Base-by-base conservation (phyloP, 148 eudicot genomes). In the Suaeda aralocaspica region DNA sequence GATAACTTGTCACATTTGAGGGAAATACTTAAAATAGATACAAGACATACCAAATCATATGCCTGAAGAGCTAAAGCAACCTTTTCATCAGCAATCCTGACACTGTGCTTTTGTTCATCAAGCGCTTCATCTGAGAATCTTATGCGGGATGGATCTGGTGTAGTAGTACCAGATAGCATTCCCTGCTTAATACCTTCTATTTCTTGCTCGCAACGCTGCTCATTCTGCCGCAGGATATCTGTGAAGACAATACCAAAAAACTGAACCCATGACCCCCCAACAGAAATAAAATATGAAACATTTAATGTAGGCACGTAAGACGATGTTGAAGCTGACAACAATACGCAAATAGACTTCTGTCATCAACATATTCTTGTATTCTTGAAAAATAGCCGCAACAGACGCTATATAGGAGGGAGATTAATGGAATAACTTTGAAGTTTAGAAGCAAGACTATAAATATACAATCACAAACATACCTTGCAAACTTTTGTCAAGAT, bases 31-130 rank as follows among this genome's bases (percentile, higher is more conserved):
- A 70, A 34, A 74, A 34, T 61, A 45, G 36, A 28, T 13, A 59
- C 63, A 33, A 21, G 64, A 25, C 50, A 41, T 88, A 92, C 96
- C 98, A 93, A 70, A 79, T 90, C 98, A 82, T 93, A 93, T 41
- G 92, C 90, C 79, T 93, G 98, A 61, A 74, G 74, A 39, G 98
- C 98, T 82, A 93, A 83, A 19, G 96, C 89, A 80, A 93, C 96
- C 81, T 93, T 93, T 80, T 93, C 98, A 81, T 93, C 98, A 73
- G 96, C 98, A 84, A 93, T 90, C 71, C 98, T 82, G 77, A 93
- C 60, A 60, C 95, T 94, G 79, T 93, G 98, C 59, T 90, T 93
- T 75, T 93, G 98, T 76, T 93, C 98, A 68, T 90, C 98, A 67
- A 85, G 72, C 73, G 95, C 98, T 67, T 90, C 98, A 55, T 87